Conservation (phyloP, 2,329 filamentous ascomycete species). For the Fusarium pininemorale region DNA sequence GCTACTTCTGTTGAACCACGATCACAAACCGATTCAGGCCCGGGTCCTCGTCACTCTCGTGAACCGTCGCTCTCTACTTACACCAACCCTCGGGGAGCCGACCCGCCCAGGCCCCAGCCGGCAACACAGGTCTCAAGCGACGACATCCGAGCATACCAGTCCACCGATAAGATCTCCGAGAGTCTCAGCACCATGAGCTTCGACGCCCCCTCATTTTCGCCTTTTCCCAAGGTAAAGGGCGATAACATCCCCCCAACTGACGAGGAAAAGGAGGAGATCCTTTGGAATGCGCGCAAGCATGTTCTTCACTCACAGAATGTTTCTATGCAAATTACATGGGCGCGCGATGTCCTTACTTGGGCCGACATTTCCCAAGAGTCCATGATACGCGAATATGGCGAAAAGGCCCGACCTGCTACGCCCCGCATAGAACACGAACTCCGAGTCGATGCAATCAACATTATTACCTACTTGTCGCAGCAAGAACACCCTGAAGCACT, state of each 20-base stretch:
- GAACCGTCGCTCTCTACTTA: constrained; percentile 56
- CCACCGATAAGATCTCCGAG: constrained; percentile 48
- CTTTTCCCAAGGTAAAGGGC: constrained; percentile 86
- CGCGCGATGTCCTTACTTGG: constrained; percentile 88
- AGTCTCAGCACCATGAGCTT: constrained; percentile 56
- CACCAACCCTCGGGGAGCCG: constrained; percentile 44
- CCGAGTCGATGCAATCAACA: constrained; percentile 87
- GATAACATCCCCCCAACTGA: constrained; percentile 93
- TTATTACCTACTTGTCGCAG: constrained; percentile 87
- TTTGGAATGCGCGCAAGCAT: constrained; percentile 83
- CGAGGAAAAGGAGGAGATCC: constrained; percentile 89
- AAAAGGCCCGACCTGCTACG: constrained; percentile 72
- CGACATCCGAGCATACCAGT: constrained; percentile 52
- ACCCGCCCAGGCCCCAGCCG: constrained; percentile 45
- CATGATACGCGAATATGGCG: constrained; percentile 68
- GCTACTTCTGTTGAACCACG: constrained; percentile 61
- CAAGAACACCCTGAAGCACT: constrained; percentile 93
- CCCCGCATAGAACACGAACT: constrained; percentile 90
- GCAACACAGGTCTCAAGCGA: constrained; percentile 48
- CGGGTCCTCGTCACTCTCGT: constrained; percentile 50
- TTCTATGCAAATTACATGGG: constrained; percentile 96
- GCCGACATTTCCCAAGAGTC: constrained; percentile 86
- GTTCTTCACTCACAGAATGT: constrained; percentile 95
- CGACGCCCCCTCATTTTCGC: constrained; percentile 82
- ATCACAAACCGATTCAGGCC: constrained; percentile 45